phyloP scores from a whole-genome alignment of 345 rosid genomes.

The Eucalyptus caleyi region DNA sequence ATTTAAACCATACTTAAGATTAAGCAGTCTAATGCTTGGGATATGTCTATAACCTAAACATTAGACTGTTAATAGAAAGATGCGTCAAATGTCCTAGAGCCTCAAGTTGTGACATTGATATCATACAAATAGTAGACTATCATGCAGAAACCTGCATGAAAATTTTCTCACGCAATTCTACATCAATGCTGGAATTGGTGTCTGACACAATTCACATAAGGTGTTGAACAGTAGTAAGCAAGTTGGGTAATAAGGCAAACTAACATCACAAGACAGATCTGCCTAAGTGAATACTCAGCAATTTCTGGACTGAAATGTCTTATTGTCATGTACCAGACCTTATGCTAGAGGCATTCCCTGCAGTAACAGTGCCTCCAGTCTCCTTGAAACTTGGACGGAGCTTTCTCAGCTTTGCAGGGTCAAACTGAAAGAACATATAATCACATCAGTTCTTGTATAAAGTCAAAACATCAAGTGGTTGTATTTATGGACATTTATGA shows the following conservation, averaged over 20 bases:
- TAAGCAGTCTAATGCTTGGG: not conserved
- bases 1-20: not conserved
- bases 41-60: not conserved
- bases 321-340: slow-evolving; percentile 25
- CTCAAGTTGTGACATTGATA: not conserved
- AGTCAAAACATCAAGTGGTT: not conserved
- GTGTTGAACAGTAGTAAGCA: not conserved
- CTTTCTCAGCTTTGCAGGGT: slow-evolving; percentile 79
- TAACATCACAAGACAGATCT: not conserved
- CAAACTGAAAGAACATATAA: slow-evolving; percentile 46
- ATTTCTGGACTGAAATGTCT: not conserved
- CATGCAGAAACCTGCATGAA: not conserved
- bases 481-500: not conserved
- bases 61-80: not conserved
- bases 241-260: not conserved
- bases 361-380: slow-evolving; percentile 85
- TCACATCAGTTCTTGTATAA: not conserved
- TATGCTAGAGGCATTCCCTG: slow-evolving; percentile 98
- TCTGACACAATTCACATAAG: not conserved
- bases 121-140: not conserved
- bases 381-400: slow-evolving; percentile 95
- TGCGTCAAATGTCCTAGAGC: not conserved
- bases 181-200: not conserved
- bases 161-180: not conserved
- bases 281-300: not conserved